Evolutionary conservation across 257 asterid genomes (phyloP).

Genomic region (Ligustrum vulgare): DNA sequence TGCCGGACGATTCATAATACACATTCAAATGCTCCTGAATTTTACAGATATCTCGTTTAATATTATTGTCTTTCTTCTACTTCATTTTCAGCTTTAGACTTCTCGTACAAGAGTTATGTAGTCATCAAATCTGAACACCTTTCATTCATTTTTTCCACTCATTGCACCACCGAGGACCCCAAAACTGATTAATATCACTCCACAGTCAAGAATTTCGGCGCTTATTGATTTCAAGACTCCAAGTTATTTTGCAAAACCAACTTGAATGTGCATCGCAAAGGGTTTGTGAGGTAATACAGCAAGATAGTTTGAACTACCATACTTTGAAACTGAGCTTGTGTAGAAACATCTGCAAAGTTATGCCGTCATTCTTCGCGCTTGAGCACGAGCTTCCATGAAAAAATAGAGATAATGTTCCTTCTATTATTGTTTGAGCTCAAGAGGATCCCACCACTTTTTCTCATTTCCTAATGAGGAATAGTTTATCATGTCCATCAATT

Average conservation of each 20-base stretch:
- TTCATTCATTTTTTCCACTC: background rate
- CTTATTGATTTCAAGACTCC: background rate
- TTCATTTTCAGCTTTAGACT: background rate
- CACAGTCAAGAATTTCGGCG: background rate
- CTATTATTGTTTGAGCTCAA: background rate
- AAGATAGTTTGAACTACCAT: background rate
- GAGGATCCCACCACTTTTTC: background rate
- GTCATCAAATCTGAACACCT: background rate
- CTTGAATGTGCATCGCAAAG: slow-evolving; percentile 13
- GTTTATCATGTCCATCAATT: background rate
- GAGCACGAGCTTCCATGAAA: background rate
- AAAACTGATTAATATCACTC: slow-evolving; percentile 1
- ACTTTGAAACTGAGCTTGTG: background rate
- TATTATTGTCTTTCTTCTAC: background rate
- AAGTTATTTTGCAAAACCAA: slow-evolving; percentile 4
- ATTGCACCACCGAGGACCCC: slow-evolving; percentile 1
- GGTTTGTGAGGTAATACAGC: background rate
- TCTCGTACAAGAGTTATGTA: background rate
- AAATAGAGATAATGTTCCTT: background rate
- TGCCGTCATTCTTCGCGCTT: background rate
- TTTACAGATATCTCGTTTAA: background rate
- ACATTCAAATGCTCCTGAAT: background rate
- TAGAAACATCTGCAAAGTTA: background rate
- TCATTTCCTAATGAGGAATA: background rate
- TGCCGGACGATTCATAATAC: background rate